These are phyloP conservation scores for Psophocarpus tetragonolobus DNA, from an alignment of 306 rosid species.

Conservation along the genomic window DNA sequence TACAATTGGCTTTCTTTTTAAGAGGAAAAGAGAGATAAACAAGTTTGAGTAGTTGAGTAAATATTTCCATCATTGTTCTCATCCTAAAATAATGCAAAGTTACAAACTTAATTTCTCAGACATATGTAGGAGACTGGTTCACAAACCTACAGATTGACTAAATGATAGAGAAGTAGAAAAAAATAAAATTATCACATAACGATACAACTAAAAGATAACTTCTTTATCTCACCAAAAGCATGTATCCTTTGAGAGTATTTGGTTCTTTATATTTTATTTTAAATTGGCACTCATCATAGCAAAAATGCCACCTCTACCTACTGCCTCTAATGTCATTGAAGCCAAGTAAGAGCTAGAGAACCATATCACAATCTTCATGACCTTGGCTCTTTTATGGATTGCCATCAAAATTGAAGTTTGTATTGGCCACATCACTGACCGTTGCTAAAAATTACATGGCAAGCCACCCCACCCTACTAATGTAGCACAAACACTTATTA, in stretches of 20 bases:
- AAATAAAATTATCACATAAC: background rate
- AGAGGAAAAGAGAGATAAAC: background rate
- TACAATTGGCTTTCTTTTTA: background rate
- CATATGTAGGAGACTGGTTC: background rate
- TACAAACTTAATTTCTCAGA: background rate
- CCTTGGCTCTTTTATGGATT: no score
- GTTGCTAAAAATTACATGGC: no score
- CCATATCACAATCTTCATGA: no score
- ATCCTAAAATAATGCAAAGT: background rate
- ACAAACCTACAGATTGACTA: background rate
- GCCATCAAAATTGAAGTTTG: no score
- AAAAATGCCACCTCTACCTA: background rate
- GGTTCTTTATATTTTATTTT: background rate
- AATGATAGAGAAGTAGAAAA: slow-evolving; percentile 1
- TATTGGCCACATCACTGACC: no score
- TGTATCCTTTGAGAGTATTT: background rate
- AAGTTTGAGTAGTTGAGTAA: background rate
- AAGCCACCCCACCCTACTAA: no score
- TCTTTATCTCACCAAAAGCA: background rate
- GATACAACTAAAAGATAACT: background rate
- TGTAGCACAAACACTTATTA: no score
- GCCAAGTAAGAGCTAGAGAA: no score
- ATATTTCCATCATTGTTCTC: background rate
- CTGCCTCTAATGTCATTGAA: no score
- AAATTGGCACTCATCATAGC: background rate